Evolutionary conservation across 805 yeast genomes (phyloP).

Genomic region (Wickerhamomyces xylosicus): DNA sequence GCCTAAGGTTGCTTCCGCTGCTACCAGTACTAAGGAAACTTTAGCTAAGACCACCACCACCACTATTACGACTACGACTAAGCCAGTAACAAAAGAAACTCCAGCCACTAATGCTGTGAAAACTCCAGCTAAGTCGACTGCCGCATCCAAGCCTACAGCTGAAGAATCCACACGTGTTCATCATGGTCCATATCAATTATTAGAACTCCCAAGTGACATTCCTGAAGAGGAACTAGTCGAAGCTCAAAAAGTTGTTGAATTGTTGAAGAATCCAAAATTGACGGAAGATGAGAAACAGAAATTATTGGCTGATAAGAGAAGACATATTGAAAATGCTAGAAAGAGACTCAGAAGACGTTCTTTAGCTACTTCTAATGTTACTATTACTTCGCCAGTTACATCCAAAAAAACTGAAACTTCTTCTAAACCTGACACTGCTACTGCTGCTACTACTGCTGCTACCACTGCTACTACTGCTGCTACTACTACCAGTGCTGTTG

Average conservation of each 20-base stretch:
- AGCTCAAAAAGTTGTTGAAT: neutral
- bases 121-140: constrained; percentile 1
- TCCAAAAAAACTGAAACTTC: no score
- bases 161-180: neutral
- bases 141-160: neutral
- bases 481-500: neutral
- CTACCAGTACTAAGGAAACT: no score
- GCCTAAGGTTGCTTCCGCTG: neutral
- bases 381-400: no score
- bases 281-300: neutral
- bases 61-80: neutral
- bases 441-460: no score
- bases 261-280: neutral
- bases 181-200: neutral
- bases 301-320: neutral
- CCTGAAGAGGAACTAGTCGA: neutral
- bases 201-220: neutral
- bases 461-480: no score
- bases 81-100: neutral
- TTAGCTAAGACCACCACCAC: neutral
- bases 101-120: constrained; percentile 3
- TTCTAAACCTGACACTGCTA: no score
- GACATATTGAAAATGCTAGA: neutral
- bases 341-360: neutral
- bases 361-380: no score